phyloP scores from a whole-genome alignment of 2,329 filamentous ascomycete species.

The Colletotrichum incanum region DNA sequence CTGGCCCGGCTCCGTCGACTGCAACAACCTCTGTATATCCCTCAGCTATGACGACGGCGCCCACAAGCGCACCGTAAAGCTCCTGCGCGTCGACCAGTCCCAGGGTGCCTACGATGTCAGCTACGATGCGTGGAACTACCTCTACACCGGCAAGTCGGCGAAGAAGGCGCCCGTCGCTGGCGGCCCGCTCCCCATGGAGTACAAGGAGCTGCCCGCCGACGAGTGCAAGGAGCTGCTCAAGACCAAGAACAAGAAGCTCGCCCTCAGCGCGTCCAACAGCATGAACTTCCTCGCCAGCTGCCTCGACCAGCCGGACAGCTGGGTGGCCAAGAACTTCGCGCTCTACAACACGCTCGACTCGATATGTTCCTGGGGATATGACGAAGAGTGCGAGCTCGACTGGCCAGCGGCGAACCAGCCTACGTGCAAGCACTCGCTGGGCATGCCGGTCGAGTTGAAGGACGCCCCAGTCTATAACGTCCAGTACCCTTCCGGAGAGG shows the following conservation, averaged over 20 bases:
- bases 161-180: constrained; percentile 62
- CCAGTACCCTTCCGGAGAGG: constrained; percentile 61
- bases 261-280: constrained; percentile 65
- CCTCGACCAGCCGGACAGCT: constrained; percentile 56
- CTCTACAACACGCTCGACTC: constrained; percentile 68
- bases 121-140: constrained; percentile 69
- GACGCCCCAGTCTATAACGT: constrained; percentile 63
- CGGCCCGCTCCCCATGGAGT: constrained; percentile 65
- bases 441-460: constrained; percentile 54
- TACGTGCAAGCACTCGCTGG: constrained; percentile 60
- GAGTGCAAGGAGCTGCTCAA: constrained; percentile 66
- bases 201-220: constrained; percentile 59
- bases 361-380: constrained; percentile 61
- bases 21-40: constrained; percentile 62
- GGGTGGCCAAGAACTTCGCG: constrained; percentile 64
- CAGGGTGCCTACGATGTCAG: constrained; percentile 64
- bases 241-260: constrained; percentile 57
- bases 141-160: constrained; percentile 62
- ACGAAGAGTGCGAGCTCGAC: constrained; percentile 63
- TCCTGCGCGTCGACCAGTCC: constrained; percentile 48
- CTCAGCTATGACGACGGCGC: constrained; percentile 45
- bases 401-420: constrained; percentile 62
- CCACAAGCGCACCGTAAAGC: constrained; percentile 46
- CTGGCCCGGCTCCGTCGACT: constrained; percentile 63
- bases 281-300: constrained; percentile 68